Evolutionary conservation across 2,329 filamentous ascomycete species (phyloP), one percentile per base, ranked within the genome.

Genomic region (Paracamarosporium sp.): DNA sequence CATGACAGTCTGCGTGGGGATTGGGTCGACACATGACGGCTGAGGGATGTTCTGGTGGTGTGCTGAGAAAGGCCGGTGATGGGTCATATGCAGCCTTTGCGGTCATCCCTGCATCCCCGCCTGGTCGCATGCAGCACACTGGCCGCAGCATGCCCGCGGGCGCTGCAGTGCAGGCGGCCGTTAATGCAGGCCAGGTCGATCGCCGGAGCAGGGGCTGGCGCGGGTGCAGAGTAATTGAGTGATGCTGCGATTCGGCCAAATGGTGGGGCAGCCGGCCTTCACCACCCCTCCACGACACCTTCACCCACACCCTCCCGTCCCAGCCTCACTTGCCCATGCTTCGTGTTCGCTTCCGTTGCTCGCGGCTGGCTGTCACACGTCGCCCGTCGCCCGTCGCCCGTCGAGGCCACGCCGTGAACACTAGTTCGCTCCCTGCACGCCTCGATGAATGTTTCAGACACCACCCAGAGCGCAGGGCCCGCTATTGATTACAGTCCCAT

Each of bases 101-200:
- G 48, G 47, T 62, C 38, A 56, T 40, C 65, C 67, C 64, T 67
- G 65, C 64, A 64, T 64, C 54, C 44, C 61, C 58, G 61, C 58
- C 45, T 41, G 56, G 53, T 50, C 56, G 57, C 63, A 61, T 61
- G 59, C 52, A 66, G 60, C 53, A 56, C 55, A 62, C 62, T 63
- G 69, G 62, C 66, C 64, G 68, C 66, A 62, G 47, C 61, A 66
- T 61, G 51, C 57, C 64, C 30, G 66, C 64, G 61, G n/a, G 56
- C 52, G 57, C 54, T 57, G 60, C 60, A 60, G 66, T 62, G 60
- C 64, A 58, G 59, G 61, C 65, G 58, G 61, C 62, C 63, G 62
- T 69, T 68, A 58, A 65, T 73, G 71, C 72, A 74, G 66, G 65
- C 62, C 63, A 61, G 62, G 71, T 61, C 65, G 73, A 74, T 74